These are phyloP conservation scores for Lasiodiplodia sp. DNA, from an alignment of 2,329 filamentous ascomycete species.

Conservation along the genomic window DNA sequence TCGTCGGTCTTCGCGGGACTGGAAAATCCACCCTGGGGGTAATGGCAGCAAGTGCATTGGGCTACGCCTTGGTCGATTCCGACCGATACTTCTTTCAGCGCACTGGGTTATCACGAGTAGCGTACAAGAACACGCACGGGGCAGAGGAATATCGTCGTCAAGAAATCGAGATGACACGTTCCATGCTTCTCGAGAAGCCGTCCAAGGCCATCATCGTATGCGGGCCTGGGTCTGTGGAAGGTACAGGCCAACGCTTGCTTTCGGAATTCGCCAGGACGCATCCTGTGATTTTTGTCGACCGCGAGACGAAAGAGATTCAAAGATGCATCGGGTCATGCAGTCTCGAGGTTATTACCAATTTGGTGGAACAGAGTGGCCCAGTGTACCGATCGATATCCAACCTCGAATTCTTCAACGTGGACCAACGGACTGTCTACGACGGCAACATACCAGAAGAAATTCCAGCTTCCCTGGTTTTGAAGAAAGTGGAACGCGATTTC, in stretches of 20 bases:
- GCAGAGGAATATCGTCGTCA: neutral
- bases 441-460: neutral
- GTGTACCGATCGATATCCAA: neutral
- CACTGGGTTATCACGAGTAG: neutral
- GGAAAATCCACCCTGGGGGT: constrained; percentile 79
- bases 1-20: constrained; percentile 76
- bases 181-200: neutral
- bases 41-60: constrained; percentile 59
- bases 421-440: no score
- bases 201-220: neutral
- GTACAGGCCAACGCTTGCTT: neutral
- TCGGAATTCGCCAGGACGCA: neutral
- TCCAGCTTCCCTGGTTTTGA: neutral
- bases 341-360: neutral
- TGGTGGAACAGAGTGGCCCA: neutral
- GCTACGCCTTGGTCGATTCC: neutral
- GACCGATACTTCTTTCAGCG: neutral
- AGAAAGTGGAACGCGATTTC: neutral
- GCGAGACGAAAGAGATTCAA: neutral
- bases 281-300: neutral
- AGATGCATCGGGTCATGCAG: neutral
- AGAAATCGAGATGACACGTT: neutral
- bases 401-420: neutral
- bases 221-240: neutral
- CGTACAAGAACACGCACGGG: neutral